phyloP scores from a whole-genome alignment of 345 rosid genomes.

The Gossypium raimondii region DNA sequence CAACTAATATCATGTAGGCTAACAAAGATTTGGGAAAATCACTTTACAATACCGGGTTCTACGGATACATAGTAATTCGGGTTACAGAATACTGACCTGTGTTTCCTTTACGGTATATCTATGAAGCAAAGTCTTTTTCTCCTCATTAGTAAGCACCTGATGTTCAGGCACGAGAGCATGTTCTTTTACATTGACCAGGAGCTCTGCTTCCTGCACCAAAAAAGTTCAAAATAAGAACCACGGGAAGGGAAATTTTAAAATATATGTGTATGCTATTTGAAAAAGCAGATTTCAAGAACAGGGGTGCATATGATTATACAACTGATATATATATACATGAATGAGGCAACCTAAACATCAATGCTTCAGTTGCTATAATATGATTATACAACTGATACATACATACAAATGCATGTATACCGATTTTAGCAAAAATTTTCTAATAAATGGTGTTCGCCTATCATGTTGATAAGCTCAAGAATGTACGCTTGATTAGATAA shows the following conservation, averaged over 20 bases:
- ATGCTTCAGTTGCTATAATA: neutral
- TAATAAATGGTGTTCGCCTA: neutral
- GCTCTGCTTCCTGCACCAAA: conserved; percentile 58
- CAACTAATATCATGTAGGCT: neutral
- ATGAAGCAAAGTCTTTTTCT: conserved; percentile 73
- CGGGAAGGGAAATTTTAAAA: neutral
- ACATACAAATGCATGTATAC: neutral
- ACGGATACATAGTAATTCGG: neutral
- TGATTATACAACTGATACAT: neutral
- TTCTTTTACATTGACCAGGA: conserved; percentile 66
- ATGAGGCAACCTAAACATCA: neutral
- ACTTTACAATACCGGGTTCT: neutral
- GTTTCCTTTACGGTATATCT: conserved; percentile 83
- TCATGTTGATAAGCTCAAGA: neutral
- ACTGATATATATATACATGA: neutral
- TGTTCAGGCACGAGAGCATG: conserved; percentile 81
- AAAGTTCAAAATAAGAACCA: conserved; percentile 8
- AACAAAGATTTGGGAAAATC: neutral
- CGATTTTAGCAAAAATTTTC: neutral
- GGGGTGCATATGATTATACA: neutral
- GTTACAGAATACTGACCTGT: conserved; percentile 42
- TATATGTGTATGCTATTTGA: neutral
- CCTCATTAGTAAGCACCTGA: conserved; percentile 62
- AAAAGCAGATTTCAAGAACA: neutral
- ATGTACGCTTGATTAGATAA: neutral